These are phyloP conservation scores for Fulvia fulva DNA, from an alignment of 2,329 filamentous ascomycete genomes.

Conservation along the genomic window DNA sequence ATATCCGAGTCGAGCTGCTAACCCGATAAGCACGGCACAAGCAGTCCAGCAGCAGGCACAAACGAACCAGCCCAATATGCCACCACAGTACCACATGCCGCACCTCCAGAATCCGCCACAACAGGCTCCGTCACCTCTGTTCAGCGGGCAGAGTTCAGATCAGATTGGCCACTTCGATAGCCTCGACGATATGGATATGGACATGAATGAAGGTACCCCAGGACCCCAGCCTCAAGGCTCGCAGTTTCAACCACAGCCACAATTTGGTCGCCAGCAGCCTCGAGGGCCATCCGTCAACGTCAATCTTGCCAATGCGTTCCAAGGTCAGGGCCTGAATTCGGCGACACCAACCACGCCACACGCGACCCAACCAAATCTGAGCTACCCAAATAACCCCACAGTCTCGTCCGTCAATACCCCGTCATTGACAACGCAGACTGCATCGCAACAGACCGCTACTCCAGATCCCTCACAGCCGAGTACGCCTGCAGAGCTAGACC, in stretches of 20 bases:
- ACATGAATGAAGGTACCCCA: conserved; percentile 79
- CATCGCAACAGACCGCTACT: conserved; percentile 56
- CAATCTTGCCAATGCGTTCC: conserved; percentile 67
- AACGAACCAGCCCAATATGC: conserved; percentile 21
- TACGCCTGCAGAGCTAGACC: conserved; percentile 68
- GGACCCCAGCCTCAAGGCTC: conserved; percentile 46
- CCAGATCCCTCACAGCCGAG: conserved; percentile 66
- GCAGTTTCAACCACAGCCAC: conserved; percentile 44
- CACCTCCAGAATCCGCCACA: conserved; percentile 15
- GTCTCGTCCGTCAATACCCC: conserved; percentile 97
- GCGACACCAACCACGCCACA: conserved; percentile 85
- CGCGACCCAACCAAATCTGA: conserved; percentile 60
- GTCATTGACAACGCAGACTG: conserved; percentile 74
- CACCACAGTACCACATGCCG: conserved; percentile 17
- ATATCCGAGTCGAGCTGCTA: conserved; percentile 32
- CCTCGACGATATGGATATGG: conserved; percentile 96
- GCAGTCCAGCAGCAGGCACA: conserved; percentile 34
- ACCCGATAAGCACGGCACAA: conserved; percentile 34
- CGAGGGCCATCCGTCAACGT: conserved; percentile 71
- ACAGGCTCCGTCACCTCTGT: conserved; percentile 28
- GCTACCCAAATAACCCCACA: conserved; percentile 86
- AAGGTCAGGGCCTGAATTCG: conserved; percentile 70
- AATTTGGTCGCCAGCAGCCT: conserved; percentile 54
- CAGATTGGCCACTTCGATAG: conserved; percentile 45
- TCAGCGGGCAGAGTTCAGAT: conserved; percentile 31